These are phyloP conservation scores for Phalaenopsis equestris DNA, from an alignment of 106 monocot genomes.

Conservation along the genomic window DNA sequence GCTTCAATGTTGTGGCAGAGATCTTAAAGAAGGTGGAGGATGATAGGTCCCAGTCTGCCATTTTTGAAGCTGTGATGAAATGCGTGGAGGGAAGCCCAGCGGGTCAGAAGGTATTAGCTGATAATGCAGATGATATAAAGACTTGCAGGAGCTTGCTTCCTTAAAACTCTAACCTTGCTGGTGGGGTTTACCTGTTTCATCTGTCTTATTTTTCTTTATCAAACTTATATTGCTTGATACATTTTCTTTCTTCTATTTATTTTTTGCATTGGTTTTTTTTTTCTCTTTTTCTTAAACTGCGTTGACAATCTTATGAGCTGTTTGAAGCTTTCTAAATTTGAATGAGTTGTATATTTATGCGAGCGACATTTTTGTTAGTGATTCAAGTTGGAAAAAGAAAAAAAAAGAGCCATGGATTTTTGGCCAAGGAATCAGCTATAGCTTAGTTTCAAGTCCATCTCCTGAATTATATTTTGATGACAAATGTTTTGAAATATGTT, in stretches of 20 bases:
- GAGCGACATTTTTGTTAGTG: slow-evolving; percentile 14
- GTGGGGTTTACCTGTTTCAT: background rate
- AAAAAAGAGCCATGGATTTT: too few species aligned
- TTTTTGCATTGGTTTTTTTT: background rate
- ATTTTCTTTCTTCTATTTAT: background rate
- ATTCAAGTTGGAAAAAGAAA: slow-evolving; percentile 4
- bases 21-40: slow-evolving; percentile 41
- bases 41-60: background rate
- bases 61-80: slow-evolving; percentile 18
- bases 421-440: too few species aligned
- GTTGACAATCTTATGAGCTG: background rate
- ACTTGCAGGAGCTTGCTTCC: slow-evolving; percentile 22
- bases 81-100: slow-evolving; percentile 11
- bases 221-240: background rate
- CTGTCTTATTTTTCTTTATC: slow-evolving; percentile 1
- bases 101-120: slow-evolving; percentile 9
- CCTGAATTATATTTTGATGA: too few species aligned
- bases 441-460: too few species aligned
- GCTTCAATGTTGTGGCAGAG: slow-evolving; percentile 59
- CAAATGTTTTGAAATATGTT: too few species aligned
- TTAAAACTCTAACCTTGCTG: background rate
- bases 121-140: slow-evolving; percentile 20
- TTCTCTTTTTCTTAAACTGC: slow-evolving; percentile 4
- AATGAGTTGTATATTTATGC: slow-evolving; percentile 29
- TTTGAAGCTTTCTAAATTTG: slow-evolving; percentile 6